phyloP scores from a whole-genome alignment of 163 green algal species.

The Trebouxiophyceae sp. region DNA sequence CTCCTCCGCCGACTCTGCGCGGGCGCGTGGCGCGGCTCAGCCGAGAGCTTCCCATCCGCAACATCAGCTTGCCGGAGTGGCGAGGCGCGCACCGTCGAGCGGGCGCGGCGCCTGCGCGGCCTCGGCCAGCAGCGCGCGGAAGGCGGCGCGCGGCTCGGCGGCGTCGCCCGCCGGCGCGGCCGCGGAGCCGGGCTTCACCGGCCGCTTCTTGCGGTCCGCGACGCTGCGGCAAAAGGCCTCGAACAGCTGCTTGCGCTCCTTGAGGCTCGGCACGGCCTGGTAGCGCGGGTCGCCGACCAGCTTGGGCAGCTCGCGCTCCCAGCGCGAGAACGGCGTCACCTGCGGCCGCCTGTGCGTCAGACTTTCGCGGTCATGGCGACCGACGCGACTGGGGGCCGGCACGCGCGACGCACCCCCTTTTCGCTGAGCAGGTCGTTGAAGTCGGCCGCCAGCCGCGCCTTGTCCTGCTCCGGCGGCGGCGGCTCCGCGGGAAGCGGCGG shows the following conservation, averaged over 20 bases:
- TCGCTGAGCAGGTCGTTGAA: slow-evolving; percentile 65
- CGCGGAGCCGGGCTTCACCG: too few relatives aligned
- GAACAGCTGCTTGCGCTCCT: slow-evolving; percentile 57
- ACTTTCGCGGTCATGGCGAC: too few relatives aligned
- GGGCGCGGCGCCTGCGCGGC: too few relatives aligned
- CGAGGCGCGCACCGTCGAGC: too few relatives aligned
- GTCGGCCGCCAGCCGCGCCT: slow-evolving; percentile 8
- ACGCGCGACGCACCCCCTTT: slow-evolving; percentile 56
- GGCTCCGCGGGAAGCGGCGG: background rate
- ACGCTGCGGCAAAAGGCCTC: slow-evolving; percentile 63
- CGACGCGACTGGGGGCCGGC: too few relatives aligned
- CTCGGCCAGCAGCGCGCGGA: slow-evolving; percentile 47
- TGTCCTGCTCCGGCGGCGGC: background rate
- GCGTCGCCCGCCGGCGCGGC: slow-evolving; percentile 2
- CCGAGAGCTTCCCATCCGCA: too few relatives aligned
- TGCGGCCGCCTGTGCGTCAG: too few relatives aligned
- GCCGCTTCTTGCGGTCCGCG: slow-evolving; percentile 15
- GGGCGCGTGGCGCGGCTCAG: too few relatives aligned
- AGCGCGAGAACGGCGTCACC: slow-evolving; percentile 62
- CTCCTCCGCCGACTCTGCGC: slow-evolving; percentile 9
- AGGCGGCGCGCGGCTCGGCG: slow-evolving; percentile 12
- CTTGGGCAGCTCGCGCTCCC: slow-evolving; percentile 62
- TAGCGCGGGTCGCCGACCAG: slow-evolving; percentile 54
- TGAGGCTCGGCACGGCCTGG: slow-evolving; percentile 35
- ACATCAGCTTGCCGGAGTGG: too few relatives aligned